Conservation (phyloP, 2,329 filamentous ascomycete genomes). For the Trichoderma guizhouense region DNA sequence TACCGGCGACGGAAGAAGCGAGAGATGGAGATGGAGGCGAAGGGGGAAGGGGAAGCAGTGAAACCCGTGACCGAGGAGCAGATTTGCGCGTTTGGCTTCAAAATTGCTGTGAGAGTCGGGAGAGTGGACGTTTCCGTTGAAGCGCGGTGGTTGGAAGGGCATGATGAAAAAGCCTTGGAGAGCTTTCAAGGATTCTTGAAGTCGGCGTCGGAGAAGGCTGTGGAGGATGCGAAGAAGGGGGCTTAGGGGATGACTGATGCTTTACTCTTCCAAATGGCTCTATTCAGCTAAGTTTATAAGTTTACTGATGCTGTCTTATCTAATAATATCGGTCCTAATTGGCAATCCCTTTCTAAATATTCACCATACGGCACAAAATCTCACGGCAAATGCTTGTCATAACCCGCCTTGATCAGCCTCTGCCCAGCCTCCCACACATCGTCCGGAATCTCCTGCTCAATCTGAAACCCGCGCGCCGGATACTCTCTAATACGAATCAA, state of each 20-base stretch:
- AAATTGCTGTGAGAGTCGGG: constrained; percentile 45
- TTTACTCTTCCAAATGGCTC: neutral
- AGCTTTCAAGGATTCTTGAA: constrained; percentile 83
- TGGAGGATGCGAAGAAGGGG: neutral
- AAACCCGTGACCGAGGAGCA: constrained; percentile 23
- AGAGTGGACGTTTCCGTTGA: constrained; percentile 43
- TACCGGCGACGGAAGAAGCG: constrained; percentile 60
- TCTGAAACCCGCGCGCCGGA: constrained; percentile 42
- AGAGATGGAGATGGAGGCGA: constrained; percentile 44
- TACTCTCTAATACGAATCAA: constrained; percentile 43
- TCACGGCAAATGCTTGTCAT: constrained; percentile 38
- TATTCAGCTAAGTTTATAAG: neutral
- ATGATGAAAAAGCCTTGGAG: constrained; percentile 71
- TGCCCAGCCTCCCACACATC: constrained; percentile 41
- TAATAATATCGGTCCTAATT: neutral
- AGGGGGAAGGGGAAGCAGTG: constrained; percentile 25
- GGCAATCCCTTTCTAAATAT: neutral
- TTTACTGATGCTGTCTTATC: neutral
- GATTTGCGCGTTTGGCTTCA: constrained; percentile 55
- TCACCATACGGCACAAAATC: neutral
- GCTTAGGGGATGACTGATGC: neutral
- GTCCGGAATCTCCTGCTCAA: constrained; percentile 40
- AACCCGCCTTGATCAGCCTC: constrained; percentile 39
- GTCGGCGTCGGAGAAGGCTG: constrained; percentile 28
- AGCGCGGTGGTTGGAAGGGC: constrained; percentile 67